Conservation (phyloP, 805 yeast genomes). For the Clavispora phyllophila region DNA sequence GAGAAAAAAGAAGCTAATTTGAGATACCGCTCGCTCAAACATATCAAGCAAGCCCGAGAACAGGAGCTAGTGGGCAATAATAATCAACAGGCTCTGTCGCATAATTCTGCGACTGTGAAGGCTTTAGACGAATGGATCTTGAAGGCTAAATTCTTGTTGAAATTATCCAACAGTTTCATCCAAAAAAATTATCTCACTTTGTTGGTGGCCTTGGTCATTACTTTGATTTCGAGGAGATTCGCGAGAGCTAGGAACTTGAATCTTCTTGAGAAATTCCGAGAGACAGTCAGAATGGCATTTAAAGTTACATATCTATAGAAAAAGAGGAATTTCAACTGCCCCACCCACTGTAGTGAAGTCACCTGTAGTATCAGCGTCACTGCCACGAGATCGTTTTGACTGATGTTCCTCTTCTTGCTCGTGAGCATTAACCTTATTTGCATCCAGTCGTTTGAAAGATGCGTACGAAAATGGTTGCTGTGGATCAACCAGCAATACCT, state of each 20-base stretch:
- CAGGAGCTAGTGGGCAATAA: background rate
- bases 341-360: constrained; percentile 33
- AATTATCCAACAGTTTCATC: constrained; percentile 19
- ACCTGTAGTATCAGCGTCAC: constrained; percentile 19
- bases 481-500: background rate
- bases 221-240: constrained; percentile 18
- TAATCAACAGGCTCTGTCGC: background rate
- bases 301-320: constrained; percentile 38
- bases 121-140: background rate
- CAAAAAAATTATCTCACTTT: constrained; percentile 26
- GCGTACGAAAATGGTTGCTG: constrained; percentile 10
- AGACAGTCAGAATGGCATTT: constrained; percentile 41
- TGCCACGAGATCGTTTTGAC: constrained; percentile 15
- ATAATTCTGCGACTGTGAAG: background rate
- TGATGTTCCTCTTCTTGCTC: background rate
- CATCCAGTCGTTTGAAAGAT: constrained; percentile 3
- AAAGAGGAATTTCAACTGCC: constrained; percentile 43
- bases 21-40: constrained; percentile 27
- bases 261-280: constrained; percentile 25
- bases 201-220: constrained; percentile 17
- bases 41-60: constrained; percentile 18
- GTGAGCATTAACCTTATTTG: background rate
- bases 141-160: background rate
- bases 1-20: constrained; percentile 19
- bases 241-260: constrained; percentile 22